Evolutionary conservation across 495 filamentous ascomycete genomes (phyloP).

Genomic region (Tetracladium setigerum): DNA sequence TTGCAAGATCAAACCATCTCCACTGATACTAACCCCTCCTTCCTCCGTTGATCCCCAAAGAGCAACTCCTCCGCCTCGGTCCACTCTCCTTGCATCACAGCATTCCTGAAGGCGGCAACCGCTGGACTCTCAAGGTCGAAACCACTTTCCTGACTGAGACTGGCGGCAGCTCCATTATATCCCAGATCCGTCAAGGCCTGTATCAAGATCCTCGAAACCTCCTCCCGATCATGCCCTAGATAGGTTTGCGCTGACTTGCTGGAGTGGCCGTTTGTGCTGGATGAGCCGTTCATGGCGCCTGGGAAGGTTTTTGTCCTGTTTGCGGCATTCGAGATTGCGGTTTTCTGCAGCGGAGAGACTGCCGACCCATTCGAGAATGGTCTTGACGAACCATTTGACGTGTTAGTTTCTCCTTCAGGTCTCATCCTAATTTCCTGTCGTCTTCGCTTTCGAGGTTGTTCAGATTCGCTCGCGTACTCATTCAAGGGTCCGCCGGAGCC

Average conservation of each 20-base stretch:
- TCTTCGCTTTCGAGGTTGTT: conserved; percentile 25
- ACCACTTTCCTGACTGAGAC: conserved; percentile 74
- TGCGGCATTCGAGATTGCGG: conserved; percentile 23
- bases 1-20: conserved; percentile 37
- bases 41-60: conserved; percentile 51
- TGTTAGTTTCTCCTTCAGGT: conserved; percentile 19
- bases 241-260: conserved; percentile 25
- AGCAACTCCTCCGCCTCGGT: conserved; percentile 74
- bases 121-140: conserved; percentile 79
- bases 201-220: conserved; percentile 87
- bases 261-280: conserved; percentile 26
- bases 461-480: conserved; percentile 5
- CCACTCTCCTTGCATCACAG: conserved; percentile 81
- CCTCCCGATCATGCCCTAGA: conserved; percentile 83
- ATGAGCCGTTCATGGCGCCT: conserved; percentile 30
- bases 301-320: conserved; percentile 32
- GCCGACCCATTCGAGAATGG: conserved; percentile 32
- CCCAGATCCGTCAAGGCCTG: conserved; percentile 85
- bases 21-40: conserved; percentile 37
- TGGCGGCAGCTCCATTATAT: conserved; percentile 66
- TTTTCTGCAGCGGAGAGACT: conserved; percentile 19
- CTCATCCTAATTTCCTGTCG: conserved; percentile 25
- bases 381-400: conserved; percentile 27
- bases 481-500: conserved; percentile 7
- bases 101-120: conserved; percentile 75